Conservation (phyloP, 352 stramenopile species). For the Aphanomyces astaci region DNA sequence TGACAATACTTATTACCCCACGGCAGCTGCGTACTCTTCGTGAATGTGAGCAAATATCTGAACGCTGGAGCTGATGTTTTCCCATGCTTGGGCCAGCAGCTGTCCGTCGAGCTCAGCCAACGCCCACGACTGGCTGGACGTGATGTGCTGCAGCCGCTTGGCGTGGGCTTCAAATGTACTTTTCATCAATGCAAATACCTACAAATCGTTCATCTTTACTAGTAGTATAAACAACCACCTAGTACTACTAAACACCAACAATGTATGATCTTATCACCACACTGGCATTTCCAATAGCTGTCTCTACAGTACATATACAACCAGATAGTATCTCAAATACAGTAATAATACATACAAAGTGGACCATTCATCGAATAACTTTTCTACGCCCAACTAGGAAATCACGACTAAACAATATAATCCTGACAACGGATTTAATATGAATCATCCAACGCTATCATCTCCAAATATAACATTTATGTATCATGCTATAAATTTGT, state of each 20-base stretch:
- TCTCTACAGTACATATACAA: too few relatives aligned
- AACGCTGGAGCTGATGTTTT: neutral
- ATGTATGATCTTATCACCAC: too few relatives aligned
- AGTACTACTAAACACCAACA: too few relatives aligned
- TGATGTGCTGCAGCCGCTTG: slow-evolving; percentile 15
- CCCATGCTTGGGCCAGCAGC: neutral
- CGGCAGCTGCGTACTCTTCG: neutral
- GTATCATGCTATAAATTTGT: too few relatives aligned
- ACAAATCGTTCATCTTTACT: neutral
- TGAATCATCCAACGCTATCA: too few relatives aligned
- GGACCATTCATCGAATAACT: too few relatives aligned
- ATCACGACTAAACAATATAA: too few relatives aligned
- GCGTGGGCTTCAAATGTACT: slow-evolving; percentile 1
- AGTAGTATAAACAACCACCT: too few relatives aligned
- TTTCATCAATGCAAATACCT: slow-evolving; percentile 9
- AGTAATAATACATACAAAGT: neutral
- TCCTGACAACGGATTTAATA: too few relatives aligned
- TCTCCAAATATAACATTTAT: too few relatives aligned
- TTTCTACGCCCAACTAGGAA: too few relatives aligned
- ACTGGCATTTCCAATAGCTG: too few relatives aligned
- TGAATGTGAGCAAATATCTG: neutral
- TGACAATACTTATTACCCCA: neutral
- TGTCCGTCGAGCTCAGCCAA: slow-evolving; percentile 1
- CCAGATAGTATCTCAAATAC: neutral
- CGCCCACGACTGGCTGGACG: neutral